Evolutionary conservation across 495 filamentous ascomycete genomes (phyloP).

Genomic region (Rhizodiscina lignyota): DNA sequence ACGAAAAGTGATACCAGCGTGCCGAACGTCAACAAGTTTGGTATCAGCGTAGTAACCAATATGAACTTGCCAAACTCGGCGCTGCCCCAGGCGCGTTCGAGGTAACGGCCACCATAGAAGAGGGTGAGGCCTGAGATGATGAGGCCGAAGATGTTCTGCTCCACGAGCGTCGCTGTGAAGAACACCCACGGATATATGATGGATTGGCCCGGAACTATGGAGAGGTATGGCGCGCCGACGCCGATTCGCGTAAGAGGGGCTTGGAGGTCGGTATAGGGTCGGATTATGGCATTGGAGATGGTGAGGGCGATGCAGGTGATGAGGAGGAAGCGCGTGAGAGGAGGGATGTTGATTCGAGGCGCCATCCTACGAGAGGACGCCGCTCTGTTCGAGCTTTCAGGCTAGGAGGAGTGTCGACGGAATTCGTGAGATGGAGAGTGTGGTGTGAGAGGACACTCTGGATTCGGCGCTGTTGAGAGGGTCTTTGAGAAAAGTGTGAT

Average conservation of each 20-base stretch:
- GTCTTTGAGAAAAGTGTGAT: too few relatives aligned
- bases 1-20: constrained; percentile 42
- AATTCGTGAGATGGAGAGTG: too few relatives aligned
- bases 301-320: constrained; percentile 59
- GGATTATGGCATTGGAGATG: constrained; percentile 60
- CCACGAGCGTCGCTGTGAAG: constrained; percentile 70
- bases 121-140: constrained; percentile 63
- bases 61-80: constrained; percentile 86
- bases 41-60: constrained; percentile 55
- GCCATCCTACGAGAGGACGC: too few relatives aligned
- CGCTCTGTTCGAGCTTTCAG: too few relatives aligned
- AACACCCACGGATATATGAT: constrained; percentile 89
- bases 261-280: constrained; percentile 27
- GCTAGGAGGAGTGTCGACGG: too few relatives aligned
- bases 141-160: constrained; percentile 84
- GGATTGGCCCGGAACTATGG: constrained; percentile 66
- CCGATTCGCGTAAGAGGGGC: constrained; percentile 15
- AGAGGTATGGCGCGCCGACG: constrained; percentile 65
- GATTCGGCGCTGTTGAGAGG: too few relatives aligned
- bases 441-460: too few relatives aligned
- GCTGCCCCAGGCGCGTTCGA: constrained; percentile 93
- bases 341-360: constrained; percentile 83
- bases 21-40: constrained; percentile 58
- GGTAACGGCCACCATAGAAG: constrained; percentile 86
- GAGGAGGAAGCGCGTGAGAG: constrained; percentile 71